Percentiles rank a stretch among this genome's conserved stretches.
Conservation (phyloP, 2,329 filamentous ascomycete genomes). For the Alternaria angustiovoidea region DNA sequence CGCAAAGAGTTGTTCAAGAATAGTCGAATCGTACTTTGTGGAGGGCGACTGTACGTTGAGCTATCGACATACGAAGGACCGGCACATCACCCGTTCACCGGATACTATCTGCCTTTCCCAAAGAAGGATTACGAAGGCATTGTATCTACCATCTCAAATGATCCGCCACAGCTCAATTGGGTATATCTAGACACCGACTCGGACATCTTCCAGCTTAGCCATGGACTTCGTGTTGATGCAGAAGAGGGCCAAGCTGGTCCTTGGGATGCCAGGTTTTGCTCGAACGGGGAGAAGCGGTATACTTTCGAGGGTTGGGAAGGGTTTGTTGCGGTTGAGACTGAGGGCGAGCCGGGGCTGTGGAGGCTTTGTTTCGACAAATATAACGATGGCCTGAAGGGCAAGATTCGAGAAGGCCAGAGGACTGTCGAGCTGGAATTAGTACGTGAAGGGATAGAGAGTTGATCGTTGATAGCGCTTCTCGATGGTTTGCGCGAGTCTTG, state of each 20-base stretch:
- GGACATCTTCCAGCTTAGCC: slow-evolving; percentile 40
- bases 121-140: slow-evolving; percentile 55
- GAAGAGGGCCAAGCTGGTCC: slow-evolving; percentile 58
- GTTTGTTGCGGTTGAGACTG: slow-evolving; percentile 63
- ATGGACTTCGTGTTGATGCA: slow-evolving; percentile 68
- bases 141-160: slow-evolving; percentile 57
- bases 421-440: slow-evolving; percentile 30
- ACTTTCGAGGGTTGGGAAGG: slow-evolving; percentile 64
- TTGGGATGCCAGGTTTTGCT: slow-evolving; percentile 73
- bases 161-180: slow-evolving; percentile 72
- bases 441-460: slow-evolving; percentile 19
- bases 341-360: slow-evolving; percentile 58
- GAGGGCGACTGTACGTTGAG: slow-evolving; percentile 30
- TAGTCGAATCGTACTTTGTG: slow-evolving; percentile 25
- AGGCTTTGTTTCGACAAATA: slow-evolving; percentile 59
- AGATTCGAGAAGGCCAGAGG: slow-evolving; percentile 34
- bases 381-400: slow-evolving; percentile 53
- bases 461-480: not conserved
- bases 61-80: slow-evolving; percentile 28
- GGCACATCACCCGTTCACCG: slow-evolving; percentile 54
- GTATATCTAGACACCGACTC: slow-evolving; percentile 69
- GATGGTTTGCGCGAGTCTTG: not conserved
- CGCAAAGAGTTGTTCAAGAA: slow-evolving; percentile 27
- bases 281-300: slow-evolving; percentile 64
- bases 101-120: slow-evolving; percentile 59